Base-by-base conservation (phyloP, 2,329 filamentous ascomycete species). In the Metarhizium anisopliae region DNA sequence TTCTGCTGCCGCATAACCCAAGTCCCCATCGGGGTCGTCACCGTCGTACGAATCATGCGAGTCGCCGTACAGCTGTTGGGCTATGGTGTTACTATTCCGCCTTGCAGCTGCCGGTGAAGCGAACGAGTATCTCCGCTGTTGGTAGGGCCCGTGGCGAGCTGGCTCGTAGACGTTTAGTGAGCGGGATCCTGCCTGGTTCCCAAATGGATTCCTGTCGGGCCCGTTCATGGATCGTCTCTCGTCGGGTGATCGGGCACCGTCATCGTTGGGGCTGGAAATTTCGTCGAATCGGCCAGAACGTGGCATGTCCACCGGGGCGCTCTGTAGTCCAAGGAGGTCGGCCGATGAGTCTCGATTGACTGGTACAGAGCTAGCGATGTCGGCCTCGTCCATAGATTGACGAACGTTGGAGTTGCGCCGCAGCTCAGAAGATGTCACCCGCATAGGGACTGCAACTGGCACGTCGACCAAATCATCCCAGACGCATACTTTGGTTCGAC, bases 391-490 rank as follows among this genome's bases (percentile, higher is more conserved):
- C 69, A 76, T 81, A 64, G 70, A 78, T 56, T 66, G 68, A 16
- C 69, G 64, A 74, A 76, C 53, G 70, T 72, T 52, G 80, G 80
- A 60, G 62, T 83, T 84, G 54, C 88, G 82, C 57, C 86, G 85
- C 76, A 90, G 86, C 66, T 97, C 93, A n/a, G 85, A 85, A 4
- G 89, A 93, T 7, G 92, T 88, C 8, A 83, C 82, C 52, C 89
- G 85, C 78, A 99, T 86, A 29, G 93, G 93, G 36, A 96, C 90
- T 2, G 92, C 94, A 51, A 97, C 87, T 2, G 94, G 94, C 16
- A 99, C 89, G 65, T 99, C 94, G 25, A 99, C 94, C 25, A 97
- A 76, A 67, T 99, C 94, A 66, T 99, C 94, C 94, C 94, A 99
- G 13, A 99, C 93, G 64, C 91, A 96, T 18, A 99, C 93, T 64